Conservation (phyloP, 768 basidiomycete genomes). For the Termitomyces sp. region DNA sequence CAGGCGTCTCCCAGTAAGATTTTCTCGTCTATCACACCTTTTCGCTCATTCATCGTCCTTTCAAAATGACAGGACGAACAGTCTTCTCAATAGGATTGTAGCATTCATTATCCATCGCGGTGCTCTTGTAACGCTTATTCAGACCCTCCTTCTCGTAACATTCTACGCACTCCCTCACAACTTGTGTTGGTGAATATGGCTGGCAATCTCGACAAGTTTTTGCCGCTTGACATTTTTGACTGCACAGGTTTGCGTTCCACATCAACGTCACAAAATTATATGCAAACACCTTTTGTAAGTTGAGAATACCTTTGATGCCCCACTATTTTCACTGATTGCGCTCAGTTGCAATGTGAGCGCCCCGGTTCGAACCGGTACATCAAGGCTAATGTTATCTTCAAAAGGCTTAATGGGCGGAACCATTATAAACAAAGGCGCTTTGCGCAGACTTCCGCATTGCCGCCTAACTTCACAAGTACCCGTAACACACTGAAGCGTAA, state of each 20-base stretch:
- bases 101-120: conserved; percentile 37
- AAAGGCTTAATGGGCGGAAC: conserved; percentile 19
- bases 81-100: conserved; percentile 31
- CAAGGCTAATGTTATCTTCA: neutral
- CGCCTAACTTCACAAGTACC: neutral
- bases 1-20: conserved; percentile 30
- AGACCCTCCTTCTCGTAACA: conserved; percentile 31
- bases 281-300: conserved; percentile 45
- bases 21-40: neutral
- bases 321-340: conserved; percentile 12
- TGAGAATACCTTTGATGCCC: neutral
- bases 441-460: neutral
- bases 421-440: conserved; percentile 10
- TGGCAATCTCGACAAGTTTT: neutral
- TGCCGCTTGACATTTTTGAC: neutral
- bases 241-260: conserved; percentile 39
- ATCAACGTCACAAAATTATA: conserved; percentile 44
- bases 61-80: conserved; percentile 33
- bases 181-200: conserved; percentile 28
- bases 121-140: conserved; percentile 39
- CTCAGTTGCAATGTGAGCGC: conserved; percentile 29
- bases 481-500: neutral
- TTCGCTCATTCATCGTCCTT: neutral
- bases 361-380: neutral
- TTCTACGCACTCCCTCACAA: conserved; percentile 31